Base-by-base conservation (phyloP, 805 yeast genomes). In the Candida michaelii region DNA sequence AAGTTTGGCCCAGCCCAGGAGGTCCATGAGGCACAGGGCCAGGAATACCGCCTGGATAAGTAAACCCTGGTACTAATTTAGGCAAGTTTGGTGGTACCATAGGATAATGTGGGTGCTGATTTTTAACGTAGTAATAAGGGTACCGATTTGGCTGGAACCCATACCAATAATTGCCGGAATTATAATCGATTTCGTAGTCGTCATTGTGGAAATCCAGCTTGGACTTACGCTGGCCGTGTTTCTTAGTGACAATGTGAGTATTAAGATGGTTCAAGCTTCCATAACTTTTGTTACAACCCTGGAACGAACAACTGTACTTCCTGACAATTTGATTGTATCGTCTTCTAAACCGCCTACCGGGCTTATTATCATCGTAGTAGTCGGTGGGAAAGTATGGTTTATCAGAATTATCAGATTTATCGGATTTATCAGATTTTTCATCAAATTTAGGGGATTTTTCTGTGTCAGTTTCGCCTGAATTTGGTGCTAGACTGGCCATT, bases 201-300 rank as follows among this genome's bases (percentile, higher is more conserved):
- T 53, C 54, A 43, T 49, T 47, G 41, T 66, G 69, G 51, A 66
- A 69, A 44, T 69, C 73, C 14, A 65, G 65, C 47, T 68, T 69
- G 19, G 66, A 59, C 50, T 67, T 67, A 27, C 74, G 53, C 39
- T 58, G 65, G n/a, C 74, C 74, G 46, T 69, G 74, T 35, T 66
- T 69, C 45, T 69, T 69, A 46, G 73, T 67, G 21, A 69, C 73
- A 4, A 69, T 69, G 50, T 69, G 74, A 10, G 74, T 69, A 50
- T 69, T 69, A 39, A 69, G 51, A 51, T 69, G 74, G 51, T 69
- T 69, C 39, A 69, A 55, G 36, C 67, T 61, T 0, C 74, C 74
- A 48, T 69, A 69, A 46, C 71, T 63, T 48, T 69, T 69, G 40
- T 61, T 51, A 49, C 74, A 69, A 1, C 71, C 73, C 9, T 68